phyloP scores from a whole-genome alignment of 495 filamentous ascomycete genomes.

The Pyrenula massariospora region DNA sequence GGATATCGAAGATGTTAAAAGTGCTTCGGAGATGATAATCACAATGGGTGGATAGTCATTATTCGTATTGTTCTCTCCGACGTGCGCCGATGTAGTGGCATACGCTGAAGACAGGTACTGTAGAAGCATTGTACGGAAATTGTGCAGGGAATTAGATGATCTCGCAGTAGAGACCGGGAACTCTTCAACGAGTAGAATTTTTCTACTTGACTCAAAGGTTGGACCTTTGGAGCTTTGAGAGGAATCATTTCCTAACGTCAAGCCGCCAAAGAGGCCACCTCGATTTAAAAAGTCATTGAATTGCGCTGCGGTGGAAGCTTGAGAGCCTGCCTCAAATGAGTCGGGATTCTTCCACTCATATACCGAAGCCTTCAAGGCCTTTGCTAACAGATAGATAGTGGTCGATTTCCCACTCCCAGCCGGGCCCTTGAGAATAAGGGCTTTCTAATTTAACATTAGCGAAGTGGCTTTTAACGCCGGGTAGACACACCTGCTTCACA shows the following conservation, averaged over 20 bases:
- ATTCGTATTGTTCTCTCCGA: constrained; percentile 1
- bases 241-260: constrained; percentile 38
- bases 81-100: constrained; percentile 29
- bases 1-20: constrained; percentile 61
- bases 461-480: neutral
- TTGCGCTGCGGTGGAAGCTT: constrained; percentile 54
- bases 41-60: constrained; percentile 58
- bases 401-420: constrained; percentile 91
- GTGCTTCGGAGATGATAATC: constrained; percentile 82
- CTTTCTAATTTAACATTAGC: constrained; percentile 38
- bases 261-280: constrained; percentile 63
- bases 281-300: constrained; percentile 86
- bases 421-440: constrained; percentile 81
- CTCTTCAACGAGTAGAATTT: constrained; percentile 81
- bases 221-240: constrained; percentile 1
- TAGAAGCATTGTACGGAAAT: constrained; percentile 65
- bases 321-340: constrained; percentile 25
- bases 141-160: constrained; percentile 50
- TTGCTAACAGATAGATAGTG: constrained; percentile 63
- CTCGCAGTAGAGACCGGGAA: constrained; percentile 75
- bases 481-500: constrained; percentile 20
- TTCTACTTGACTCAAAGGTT: constrained; percentile 8
- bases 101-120: constrained; percentile 49
- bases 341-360: constrained; percentile 85
- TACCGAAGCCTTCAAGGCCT: constrained; percentile 57